phyloP scores from a whole-genome alignment of 257 asterid species.

The Striga asiatica region DNA sequence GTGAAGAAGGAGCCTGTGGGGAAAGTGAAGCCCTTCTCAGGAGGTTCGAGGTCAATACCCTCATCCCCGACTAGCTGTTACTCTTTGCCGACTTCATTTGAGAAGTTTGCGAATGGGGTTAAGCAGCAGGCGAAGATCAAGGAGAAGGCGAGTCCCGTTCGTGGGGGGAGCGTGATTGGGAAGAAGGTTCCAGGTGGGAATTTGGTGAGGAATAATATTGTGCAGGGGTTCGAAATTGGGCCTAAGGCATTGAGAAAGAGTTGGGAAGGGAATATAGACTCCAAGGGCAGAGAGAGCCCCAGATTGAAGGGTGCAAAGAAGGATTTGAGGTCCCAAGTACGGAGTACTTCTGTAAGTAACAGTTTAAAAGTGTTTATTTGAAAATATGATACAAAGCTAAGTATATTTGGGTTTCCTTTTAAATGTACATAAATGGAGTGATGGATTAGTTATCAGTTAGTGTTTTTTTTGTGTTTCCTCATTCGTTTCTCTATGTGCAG shows the following conservation, averaged over 20 bases:
- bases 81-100: constrained; percentile 86
- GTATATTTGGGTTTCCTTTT: not conserved
- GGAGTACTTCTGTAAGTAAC: constrained; percentile 78
- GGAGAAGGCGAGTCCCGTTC: constrained; percentile 50
- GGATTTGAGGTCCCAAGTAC: constrained; percentile 50
- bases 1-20: constrained; percentile 49
- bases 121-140: constrained; percentile 67
- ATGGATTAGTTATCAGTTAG: not conserved
- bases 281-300: constrained; percentile 76
- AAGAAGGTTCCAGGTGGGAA: constrained; percentile 41
- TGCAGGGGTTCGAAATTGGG: constrained; percentile 67
- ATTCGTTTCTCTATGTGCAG: constrained; percentile 29
- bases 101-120: constrained; percentile 76
- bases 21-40: constrained; percentile 47
- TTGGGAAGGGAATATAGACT: constrained; percentile 94
- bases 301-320: constrained; percentile 41
- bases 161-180: constrained; percentile 30
- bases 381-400: too few species aligned
- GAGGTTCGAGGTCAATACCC: constrained; percentile 84
- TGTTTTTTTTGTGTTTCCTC: constrained; percentile 7
- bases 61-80: constrained; percentile 92
- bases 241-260: constrained; percentile 91
- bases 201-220: constrained; percentile 51
- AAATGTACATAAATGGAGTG: not conserved
- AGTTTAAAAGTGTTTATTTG: too few species aligned